Conservation (phyloP, 768 basidiomycete genomes). For the Holtermannia corniformis region DNA sequence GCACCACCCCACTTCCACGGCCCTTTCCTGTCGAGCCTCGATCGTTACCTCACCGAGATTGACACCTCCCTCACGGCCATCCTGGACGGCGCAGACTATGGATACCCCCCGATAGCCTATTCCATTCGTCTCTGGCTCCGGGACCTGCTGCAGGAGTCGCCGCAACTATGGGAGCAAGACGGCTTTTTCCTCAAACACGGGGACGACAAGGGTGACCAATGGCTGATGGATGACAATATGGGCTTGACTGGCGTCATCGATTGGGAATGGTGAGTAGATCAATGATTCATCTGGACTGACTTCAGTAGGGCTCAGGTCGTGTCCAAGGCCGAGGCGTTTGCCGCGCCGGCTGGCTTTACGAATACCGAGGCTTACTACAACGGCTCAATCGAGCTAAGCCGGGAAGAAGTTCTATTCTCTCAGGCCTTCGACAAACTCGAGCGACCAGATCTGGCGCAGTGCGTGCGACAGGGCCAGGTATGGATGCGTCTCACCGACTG, state of each 20-base stretch:
- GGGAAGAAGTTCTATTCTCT: too few relatives aligned
- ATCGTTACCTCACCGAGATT: constrained; percentile 9
- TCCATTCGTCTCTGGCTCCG: constrained; percentile 2
- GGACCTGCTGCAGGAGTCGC: not conserved
- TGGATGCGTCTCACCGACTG: too few relatives aligned
- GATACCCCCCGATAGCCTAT: not conserved
- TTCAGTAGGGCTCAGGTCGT: too few relatives aligned
- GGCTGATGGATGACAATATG: constrained; percentile 22
- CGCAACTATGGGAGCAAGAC: not conserved
- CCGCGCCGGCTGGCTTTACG: too few relatives aligned
- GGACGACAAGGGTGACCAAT: constrained; percentile 28
- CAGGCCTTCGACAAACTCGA: not conserved
- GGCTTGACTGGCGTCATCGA: constrained; percentile 30
- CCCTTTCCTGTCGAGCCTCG: constrained; percentile 6
- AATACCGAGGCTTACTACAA: too few relatives aligned
- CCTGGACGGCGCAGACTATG: not conserved
- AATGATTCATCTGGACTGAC: too few relatives aligned
- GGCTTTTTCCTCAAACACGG: constrained; percentile 16
- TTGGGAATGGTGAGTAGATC: constrained; percentile 36
- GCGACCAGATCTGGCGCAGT: constrained; percentile 4
- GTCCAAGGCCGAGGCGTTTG: too few relatives aligned
- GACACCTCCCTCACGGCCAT: constrained; percentile 1
- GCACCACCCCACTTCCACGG: constrained; percentile 9
- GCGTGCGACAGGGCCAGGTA: constrained; percentile 4
- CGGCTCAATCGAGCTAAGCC: too few relatives aligned